phyloP scores from a whole-genome alignment of 208 protist genomes.

The Trypanosoma vivax region DNA sequence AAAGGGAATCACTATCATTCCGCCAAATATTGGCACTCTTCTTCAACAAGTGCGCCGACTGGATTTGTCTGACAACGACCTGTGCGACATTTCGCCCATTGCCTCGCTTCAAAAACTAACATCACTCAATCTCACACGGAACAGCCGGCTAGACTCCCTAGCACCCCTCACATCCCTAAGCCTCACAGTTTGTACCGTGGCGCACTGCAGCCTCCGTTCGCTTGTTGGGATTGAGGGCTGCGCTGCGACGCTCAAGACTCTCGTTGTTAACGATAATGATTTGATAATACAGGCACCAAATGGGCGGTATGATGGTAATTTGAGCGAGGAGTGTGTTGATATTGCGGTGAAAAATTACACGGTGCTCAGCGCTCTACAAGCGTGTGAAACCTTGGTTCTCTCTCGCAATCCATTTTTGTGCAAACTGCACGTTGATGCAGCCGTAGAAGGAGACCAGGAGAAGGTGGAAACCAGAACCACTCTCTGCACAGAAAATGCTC shows the following conservation, averaged over 20 bases:
- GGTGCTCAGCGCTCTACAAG: conserved; percentile 26
- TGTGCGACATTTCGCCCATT: conserved; percentile 42
- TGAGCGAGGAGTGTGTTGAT: conserved; percentile 1
- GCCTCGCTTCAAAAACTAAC: conserved; percentile 43
- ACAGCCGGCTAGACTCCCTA: conserved; percentile 36
- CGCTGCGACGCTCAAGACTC: conserved; percentile 41
- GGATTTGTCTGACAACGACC: conserved; percentile 55
- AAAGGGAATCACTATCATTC: conserved; percentile 40
- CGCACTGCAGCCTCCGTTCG: conserved; percentile 53
- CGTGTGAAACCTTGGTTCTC: conserved; percentile 70
- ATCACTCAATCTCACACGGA: conserved; percentile 59
- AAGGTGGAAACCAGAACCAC: background rate
- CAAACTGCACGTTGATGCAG: conserved; percentile 13
- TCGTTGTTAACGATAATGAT: conserved; percentile 84
- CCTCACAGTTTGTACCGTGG: conserved; percentile 59
- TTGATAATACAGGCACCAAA: conserved; percentile 43
- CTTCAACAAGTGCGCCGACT: conserved; percentile 56
- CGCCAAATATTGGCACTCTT: conserved; percentile 39
- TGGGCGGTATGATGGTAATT: background rate
- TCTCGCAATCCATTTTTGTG: conserved; percentile 61
- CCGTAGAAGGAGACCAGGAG: conserved; percentile 5
- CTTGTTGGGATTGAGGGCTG: conserved; percentile 59
- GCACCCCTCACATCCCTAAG: conserved; percentile 28
- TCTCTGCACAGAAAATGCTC: background rate
- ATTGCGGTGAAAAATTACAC: conserved; percentile 50